Evolutionary conservation across 1,139 yeast genomes (phyloP), one percentile per base, ranked within the genome.

Genomic region (Protomyces inouyei): DNA sequence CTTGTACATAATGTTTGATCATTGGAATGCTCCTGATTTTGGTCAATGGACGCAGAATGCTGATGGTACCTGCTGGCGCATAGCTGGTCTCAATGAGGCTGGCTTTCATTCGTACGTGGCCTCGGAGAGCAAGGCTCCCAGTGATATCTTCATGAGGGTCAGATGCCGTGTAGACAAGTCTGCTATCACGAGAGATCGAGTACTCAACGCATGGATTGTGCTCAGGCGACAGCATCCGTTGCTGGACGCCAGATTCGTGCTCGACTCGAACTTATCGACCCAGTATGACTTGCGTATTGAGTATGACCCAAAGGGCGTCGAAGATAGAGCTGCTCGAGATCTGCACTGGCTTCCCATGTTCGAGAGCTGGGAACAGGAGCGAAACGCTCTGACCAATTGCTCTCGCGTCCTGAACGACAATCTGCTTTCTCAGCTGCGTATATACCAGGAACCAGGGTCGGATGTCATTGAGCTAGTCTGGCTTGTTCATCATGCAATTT

Each of bases 81-180:
- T 40, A 18, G 63, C 63, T 4, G 63, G 63, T 2, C 46, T 59
- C 28, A 59, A 59, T 52, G 63, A 59, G 16, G 45, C 37, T 6
- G 55, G 43, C n/a, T 59, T 59, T 52, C 54, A 59, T 18, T 51
- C 28, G 28, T 59, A 59, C 25, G 63, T 51, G n/a, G 18, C 35
- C 5, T 59, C 63, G 9, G 46, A 38, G 18, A n/a, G 12, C 28
- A 59, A 38, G 28, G 63, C 63, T 6, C 63, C 63, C 6, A 52
- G 63, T 16, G 63, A 59, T 25, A 36, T 37, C 14, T 38, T 59
- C 32, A 38, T 48, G 23, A 43, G 63, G 40, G 52, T 43, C 10
- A 14, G 38, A 9, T 35, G 46, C 6, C 16, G 23, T 8, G 4
- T 32, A 14, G 55, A 43, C 16, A 10, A 21, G 12, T 25, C 21